phyloP scores from a whole-genome alignment of 2,329 filamentous ascomycete genomes.

The Penicillium sp. region DNA sequence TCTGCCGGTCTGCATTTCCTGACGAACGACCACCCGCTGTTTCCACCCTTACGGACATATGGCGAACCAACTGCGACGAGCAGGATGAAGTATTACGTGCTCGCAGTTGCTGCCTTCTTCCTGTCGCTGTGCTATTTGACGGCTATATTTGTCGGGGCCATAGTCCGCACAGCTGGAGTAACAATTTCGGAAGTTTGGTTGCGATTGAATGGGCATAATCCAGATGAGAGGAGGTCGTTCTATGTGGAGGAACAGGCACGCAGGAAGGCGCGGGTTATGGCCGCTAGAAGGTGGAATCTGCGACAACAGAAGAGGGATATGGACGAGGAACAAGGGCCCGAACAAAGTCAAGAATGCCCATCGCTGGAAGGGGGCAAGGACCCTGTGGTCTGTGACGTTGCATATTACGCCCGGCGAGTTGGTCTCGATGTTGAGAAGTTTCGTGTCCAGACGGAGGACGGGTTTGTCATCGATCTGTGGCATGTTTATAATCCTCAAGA shows the following conservation, averaged over 20 bases:
- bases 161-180: slow-evolving; percentile 62
- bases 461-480: slow-evolving; percentile 84
- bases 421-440: slow-evolving; percentile 81
- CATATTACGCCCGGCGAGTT: slow-evolving; percentile 81
- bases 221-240: slow-evolving; percentile 62
- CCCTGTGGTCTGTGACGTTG: slow-evolving; percentile 70
- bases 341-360: slow-evolving; percentile 62
- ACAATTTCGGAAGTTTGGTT: slow-evolving; percentile 50
- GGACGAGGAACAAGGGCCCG: slow-evolving; percentile 36
- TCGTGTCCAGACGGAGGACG: slow-evolving; percentile 86
- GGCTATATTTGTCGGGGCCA: slow-evolving; percentile 69
- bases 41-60: slow-evolving; percentile 79
- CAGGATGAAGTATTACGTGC: slow-evolving; percentile 61
- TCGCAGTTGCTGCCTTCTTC: slow-evolving; percentile 66
- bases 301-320: slow-evolving; percentile 40
- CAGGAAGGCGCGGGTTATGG: slow-evolving; percentile 53
- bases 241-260: slow-evolving; percentile 66
- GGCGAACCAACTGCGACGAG: slow-evolving; percentile 67
- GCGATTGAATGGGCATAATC: slow-evolving; percentile 57
- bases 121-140: slow-evolving; percentile 74
- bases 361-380: slow-evolving; percentile 79
- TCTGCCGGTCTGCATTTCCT: slow-evolving; percentile 8
- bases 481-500: slow-evolving; percentile 83
- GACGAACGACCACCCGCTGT: slow-evolving; percentile 50
- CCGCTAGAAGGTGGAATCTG: slow-evolving; percentile 60